These are phyloP conservation scores for Diaporthe sp. DNA, from an alignment of 2,329 filamentous ascomycete species.

Conservation along the genomic window DNA sequence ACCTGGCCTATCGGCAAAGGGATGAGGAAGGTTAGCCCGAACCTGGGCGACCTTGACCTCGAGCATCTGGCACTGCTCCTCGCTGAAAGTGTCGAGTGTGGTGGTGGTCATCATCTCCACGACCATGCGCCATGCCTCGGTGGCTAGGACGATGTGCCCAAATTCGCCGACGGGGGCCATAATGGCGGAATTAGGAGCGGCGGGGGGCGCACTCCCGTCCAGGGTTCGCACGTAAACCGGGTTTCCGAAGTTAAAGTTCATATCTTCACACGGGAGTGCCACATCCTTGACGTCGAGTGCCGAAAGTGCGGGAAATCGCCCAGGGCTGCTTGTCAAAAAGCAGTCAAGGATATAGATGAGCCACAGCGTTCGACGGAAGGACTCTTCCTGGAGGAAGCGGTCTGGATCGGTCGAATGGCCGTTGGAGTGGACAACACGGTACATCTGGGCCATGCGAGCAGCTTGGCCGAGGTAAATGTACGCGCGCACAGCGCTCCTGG, in stretches of 20 bases:
- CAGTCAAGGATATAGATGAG: constrained; percentile 75
- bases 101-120: constrained; percentile 73
- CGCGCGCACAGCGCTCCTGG: constrained; percentile 72
- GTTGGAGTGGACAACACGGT: constrained; percentile 70
- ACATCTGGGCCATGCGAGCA: constrained; percentile 76
- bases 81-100: constrained; percentile 65
- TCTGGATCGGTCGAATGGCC: constrained; percentile 66
- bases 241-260: constrained; percentile 75
- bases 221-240: constrained; percentile 72
- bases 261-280: constrained; percentile 71
- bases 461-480: constrained; percentile 75
- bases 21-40: constrained; percentile 68
- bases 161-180: constrained; percentile 72
- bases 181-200: constrained; percentile 54
- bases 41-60: constrained; percentile 69
- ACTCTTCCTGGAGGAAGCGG: constrained; percentile 73
- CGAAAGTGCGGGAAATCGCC: constrained; percentile 69
- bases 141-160: constrained; percentile 72
- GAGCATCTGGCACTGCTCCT: constrained; percentile 65
- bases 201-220: constrained; percentile 55
- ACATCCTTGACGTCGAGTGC: constrained; percentile 68
- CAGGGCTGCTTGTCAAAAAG: constrained; percentile 73
- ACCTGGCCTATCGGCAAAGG: constrained; percentile 72
- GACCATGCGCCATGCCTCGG: constrained; percentile 73
- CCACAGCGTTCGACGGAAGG: constrained; percentile 73